A percentile compares a stretch with the other conserved stretches of the same genome.
Conservation (phyloP, 768 basidiomycete species). For the Filobasidium floriforme region DNA sequence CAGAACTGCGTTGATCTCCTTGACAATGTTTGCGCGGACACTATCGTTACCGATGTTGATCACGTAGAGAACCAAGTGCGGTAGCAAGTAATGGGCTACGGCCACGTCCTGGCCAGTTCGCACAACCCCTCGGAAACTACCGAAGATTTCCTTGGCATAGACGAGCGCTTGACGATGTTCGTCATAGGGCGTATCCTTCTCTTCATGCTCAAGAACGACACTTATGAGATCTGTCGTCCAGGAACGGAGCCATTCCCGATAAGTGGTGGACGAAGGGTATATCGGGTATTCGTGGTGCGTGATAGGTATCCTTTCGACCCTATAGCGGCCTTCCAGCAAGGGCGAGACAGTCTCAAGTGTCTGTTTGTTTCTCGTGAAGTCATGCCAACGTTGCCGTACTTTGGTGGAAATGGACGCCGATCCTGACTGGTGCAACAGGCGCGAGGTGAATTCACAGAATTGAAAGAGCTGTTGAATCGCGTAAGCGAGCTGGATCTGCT, state of each 20-base stretch:
- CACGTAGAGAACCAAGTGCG: constrained; percentile 80
- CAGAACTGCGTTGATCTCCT: constrained; percentile 72
- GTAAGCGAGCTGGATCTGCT: constrained; percentile 80
- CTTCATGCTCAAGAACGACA: constrained; percentile 31
- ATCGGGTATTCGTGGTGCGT: constrained; percentile 58
- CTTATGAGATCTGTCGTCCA: constrained; percentile 80
- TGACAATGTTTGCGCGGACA: constrained; percentile 55
- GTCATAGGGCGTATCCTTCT: constrained; percentile 49
- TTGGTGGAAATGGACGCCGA: constrained; percentile 54
- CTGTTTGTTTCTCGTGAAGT: constrained; percentile 58
- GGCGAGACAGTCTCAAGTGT: constrained; percentile 80
- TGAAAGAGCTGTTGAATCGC: constrained; percentile 83
- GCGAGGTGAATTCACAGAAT: constrained; percentile 75
- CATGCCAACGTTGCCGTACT: constrained; percentile 68
- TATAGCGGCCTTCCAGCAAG: constrained; percentile 54
- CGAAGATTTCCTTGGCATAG: constrained; percentile 62
- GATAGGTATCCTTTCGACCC: constrained; percentile 47
- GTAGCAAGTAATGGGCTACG: constrained; percentile 85
- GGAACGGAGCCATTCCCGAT: constrained; percentile 89
- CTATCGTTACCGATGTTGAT: constrained; percentile 60
- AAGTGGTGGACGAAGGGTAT: constrained; percentile 67
- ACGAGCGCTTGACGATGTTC: constrained; percentile 17
- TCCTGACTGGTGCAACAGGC: constrained; percentile 55
- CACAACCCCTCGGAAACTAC: constrained; percentile 67
- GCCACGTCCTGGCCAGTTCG: constrained; percentile 74